phyloP scores from a whole-genome alignment of 331 rosid genomes.

The Telfairia occidentalis region DNA sequence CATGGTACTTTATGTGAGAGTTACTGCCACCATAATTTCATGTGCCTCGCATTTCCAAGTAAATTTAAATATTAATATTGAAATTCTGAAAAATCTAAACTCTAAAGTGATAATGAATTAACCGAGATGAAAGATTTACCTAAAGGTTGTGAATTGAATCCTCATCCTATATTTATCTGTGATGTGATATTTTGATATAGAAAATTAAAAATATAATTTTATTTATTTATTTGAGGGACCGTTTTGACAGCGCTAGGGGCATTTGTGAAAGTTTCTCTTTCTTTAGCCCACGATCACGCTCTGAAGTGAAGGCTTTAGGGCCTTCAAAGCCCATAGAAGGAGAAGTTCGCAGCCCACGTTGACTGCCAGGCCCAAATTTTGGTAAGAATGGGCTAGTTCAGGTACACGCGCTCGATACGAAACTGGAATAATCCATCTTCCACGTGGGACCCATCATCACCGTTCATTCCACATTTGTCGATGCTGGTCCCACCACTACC shows the following conservation, averaged over 20 bases:
- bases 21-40: not conserved
- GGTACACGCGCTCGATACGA: not conserved
- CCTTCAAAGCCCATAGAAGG: not conserved
- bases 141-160: too few species aligned
- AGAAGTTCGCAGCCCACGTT: not conserved
- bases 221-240: too few species aligned
- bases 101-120: not conserved
- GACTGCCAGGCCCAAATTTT: not conserved
- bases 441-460: constrained; percentile 1
- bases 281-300: not conserved
- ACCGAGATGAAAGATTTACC: too few species aligned
- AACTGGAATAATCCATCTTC: not conserved
- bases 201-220: too few species aligned
- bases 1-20: not conserved
- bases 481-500: not conserved
- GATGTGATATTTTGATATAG: too few species aligned
- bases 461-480: not conserved
- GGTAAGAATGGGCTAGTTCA: not conserved
- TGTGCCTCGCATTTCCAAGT: not conserved
- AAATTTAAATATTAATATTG: too few species aligned
- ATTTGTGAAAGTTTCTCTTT: not conserved
- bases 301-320: not conserved
- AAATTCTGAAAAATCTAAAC: too few species aligned
- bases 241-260: not conserved
- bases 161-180: too few species aligned